phyloP scores from a whole-genome alignment of 495 filamentous ascomycete genomes.

The Lasiosphaeria ovina region DNA sequence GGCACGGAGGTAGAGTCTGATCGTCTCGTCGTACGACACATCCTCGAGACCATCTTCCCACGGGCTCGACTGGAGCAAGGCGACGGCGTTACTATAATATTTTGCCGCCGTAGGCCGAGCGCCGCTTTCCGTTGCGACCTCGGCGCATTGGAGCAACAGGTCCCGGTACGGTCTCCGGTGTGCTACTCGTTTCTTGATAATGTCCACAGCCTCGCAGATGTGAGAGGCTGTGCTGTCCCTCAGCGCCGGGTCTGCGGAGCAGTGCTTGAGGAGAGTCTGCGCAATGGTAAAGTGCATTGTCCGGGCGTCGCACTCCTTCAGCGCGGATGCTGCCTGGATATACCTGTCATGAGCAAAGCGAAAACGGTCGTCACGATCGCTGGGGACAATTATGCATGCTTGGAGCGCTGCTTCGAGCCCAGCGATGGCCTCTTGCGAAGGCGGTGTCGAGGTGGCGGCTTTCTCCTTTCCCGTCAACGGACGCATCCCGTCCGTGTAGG shows the following conservation, averaged over 20 bases:
- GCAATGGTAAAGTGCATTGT: conserved; percentile 90
- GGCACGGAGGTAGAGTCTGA: conserved; percentile 68
- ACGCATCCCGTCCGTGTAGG: conserved; percentile 45
- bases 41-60: conserved; percentile 73
- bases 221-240: conserved; percentile 73
- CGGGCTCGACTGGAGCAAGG: conserved; percentile 72
- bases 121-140: conserved; percentile 72
- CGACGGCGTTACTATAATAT: conserved; percentile 72
- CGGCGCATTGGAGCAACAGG: conserved; percentile 72
- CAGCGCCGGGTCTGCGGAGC: conserved; percentile 51
- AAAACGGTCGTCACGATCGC: conserved; percentile 71
- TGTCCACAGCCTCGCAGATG: conserved; percentile 67
- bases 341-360: conserved; percentile 84
- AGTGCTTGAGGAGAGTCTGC: conserved; percentile 70
- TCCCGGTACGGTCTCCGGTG: conserved; percentile 65
- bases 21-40: conserved; percentile 79
- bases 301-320: conserved; percentile 66
- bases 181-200: conserved; percentile 63
- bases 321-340: conserved; percentile 65
- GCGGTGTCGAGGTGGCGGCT: background rate
- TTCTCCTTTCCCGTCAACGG: conserved; percentile 20
- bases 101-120: conserved; percentile 73
- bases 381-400: conserved; percentile 70
- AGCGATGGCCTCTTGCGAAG: conserved; percentile 50
- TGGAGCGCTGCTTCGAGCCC: conserved; percentile 78